phyloP scores from a whole-genome alignment of 768 basidiomycete genomes.

The Nevesoporus exiguus region DNA sequence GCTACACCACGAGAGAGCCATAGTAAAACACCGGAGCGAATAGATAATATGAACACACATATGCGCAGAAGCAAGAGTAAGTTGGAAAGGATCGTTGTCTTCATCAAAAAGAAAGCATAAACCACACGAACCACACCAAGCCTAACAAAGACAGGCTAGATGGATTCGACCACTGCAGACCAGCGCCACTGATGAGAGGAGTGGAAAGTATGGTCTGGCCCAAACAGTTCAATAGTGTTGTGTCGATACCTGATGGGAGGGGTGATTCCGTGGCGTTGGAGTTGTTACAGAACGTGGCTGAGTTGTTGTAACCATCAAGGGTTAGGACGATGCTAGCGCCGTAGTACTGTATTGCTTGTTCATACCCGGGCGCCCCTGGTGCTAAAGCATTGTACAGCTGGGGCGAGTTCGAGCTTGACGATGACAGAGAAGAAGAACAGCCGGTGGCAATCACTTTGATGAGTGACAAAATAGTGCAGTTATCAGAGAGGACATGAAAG shows the following conservation, averaged over 20 bases:
- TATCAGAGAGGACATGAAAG: slow-evolving; percentile 49
- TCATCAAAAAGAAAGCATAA: slow-evolving; percentile 5
- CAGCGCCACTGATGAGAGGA: slow-evolving; percentile 48
- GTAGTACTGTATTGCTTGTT: slow-evolving; percentile 65
- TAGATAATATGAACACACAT: no score
- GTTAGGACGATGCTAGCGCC: slow-evolving; percentile 63
- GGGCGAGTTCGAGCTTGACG: slow-evolving; percentile 32
- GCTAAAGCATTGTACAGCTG: slow-evolving; percentile 30
- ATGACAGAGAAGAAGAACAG: slow-evolving; percentile 40
- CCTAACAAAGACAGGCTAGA: slow-evolving; percentile 8
- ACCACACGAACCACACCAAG: slow-evolving; percentile 20
- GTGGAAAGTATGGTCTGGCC: slow-evolving; percentile 59
- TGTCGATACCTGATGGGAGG: slow-evolving; percentile 52
- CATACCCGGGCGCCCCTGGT: slow-evolving; percentile 36
- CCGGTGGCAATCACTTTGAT: slow-evolving; percentile 40
- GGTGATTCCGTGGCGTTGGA: slow-evolving; percentile 43
- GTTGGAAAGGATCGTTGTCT: not conserved
- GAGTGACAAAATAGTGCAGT: slow-evolving; percentile 43
- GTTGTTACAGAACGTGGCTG: slow-evolving; percentile 42
- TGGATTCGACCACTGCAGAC: slow-evolving; percentile 7
- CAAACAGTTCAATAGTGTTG: slow-evolving; percentile 49
- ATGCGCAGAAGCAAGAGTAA: no score
- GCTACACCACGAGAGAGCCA: no score
- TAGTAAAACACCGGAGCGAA: no score
- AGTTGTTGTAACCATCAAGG: slow-evolving; percentile 66